These are phyloP conservation scores for Meira nashicola DNA, from an alignment of 1,284 basidiomycete species.

Conservation along the genomic window DNA sequence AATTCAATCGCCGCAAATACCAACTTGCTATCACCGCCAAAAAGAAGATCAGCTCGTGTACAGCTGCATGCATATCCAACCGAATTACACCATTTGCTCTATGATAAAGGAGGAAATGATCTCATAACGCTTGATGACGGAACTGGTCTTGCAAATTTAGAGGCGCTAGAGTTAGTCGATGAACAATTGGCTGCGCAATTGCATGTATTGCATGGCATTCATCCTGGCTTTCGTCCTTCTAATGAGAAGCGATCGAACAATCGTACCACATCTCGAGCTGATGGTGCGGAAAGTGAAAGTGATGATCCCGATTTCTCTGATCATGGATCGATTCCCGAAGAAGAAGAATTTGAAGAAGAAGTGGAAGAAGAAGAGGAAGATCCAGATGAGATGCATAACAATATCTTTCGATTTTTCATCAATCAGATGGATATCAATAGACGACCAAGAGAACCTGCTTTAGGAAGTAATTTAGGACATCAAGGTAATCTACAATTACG, in stretches of 20 bases:
- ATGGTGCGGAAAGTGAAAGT: background rate
- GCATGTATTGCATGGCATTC: conserved; percentile 7
- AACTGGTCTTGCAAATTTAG: background rate
- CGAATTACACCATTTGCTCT: conserved; percentile 9
- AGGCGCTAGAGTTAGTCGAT: conserved; percentile 7
- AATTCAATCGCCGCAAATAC: background rate
- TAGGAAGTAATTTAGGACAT: background rate
- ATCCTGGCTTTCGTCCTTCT: background rate
- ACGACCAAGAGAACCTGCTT: background rate
- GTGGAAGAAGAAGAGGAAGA: background rate
- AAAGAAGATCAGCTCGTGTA: conserved; percentile 1
- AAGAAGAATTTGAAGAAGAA: conserved; percentile 1
- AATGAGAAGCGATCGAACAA: background rate
- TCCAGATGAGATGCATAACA: background rate
- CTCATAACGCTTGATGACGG: background rate
- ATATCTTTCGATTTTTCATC: background rate
- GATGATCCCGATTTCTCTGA: background rate
- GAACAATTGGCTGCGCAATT: conserved; percentile 12
- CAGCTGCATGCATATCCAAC: background rate
- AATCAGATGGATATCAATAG: background rate
- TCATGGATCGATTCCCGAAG: background rate
- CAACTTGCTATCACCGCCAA: background rate
- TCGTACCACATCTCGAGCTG: background rate
- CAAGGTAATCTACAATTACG: conserved; percentile 4
- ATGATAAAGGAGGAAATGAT: conserved; percentile 6